Evolutionary conservation across 371 early-diverging fungal species (phyloP).

Genomic region (Rhizomucor pusillus): DNA sequence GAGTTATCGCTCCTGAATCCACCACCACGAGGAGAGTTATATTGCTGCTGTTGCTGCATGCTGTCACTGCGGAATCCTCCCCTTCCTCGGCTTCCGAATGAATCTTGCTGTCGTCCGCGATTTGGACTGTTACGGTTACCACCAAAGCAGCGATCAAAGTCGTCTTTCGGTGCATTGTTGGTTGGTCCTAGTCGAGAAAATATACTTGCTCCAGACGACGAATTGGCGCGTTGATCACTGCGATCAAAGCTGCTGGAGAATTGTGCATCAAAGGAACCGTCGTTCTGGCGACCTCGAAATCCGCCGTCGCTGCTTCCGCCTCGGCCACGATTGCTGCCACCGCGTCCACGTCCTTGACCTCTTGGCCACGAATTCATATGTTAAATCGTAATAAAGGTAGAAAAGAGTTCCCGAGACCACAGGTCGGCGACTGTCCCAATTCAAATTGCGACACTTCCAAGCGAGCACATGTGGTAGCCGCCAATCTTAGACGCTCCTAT

Average conservation of each 20-base stretch:
- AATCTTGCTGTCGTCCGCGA: constrained; percentile 4
- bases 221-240: neutral
- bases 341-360: constrained; percentile 1
- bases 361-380: neutral
- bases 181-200: constrained; percentile 33
- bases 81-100: constrained; percentile 9
- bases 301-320: neutral
- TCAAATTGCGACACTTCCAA: too few species aligned
- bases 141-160: neutral
- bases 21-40: neutral
- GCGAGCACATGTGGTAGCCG: too few species aligned
- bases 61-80: constrained; percentile 4
- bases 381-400: too few species aligned
- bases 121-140: constrained; percentile 2
- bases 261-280: neutral
- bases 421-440: too few species aligned
- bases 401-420: too few species aligned
- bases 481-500: too few species aligned
- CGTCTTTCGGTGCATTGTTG: neutral
- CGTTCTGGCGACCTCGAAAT: neutral
- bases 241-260: neutral
- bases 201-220: constrained; percentile 16
- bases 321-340: neutral
- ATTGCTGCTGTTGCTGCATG: constrained; percentile 12
- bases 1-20: neutral